Conservation (phyloP, 257 asterid species). For the Capsicum rhomboideum region DNA sequence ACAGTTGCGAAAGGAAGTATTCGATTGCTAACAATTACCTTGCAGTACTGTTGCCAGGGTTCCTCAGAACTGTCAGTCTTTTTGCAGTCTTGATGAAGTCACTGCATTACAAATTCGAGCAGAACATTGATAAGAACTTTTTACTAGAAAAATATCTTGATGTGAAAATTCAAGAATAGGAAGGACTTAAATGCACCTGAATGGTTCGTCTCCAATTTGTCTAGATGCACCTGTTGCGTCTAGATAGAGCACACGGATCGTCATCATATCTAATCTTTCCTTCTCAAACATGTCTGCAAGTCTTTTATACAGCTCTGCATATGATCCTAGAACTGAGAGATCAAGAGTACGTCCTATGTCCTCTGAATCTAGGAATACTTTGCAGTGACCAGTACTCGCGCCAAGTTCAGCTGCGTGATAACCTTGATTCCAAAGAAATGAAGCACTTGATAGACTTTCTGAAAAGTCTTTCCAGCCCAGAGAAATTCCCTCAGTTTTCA, state of each 20-base stretch:
- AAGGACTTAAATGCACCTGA: constrained; percentile 37
- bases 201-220: constrained; percentile 69
- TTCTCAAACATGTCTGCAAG: constrained; percentile 63
- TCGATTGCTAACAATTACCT: constrained; percentile 30
- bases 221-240: constrained; percentile 60
- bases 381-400: constrained; percentile 62
- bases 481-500: constrained; percentile 4
- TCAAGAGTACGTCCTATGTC: constrained; percentile 74
- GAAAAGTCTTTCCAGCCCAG: constrained; percentile 23
- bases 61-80: constrained; percentile 56
- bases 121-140: neutral
- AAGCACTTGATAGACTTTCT: constrained; percentile 24
- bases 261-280: constrained; percentile 48
- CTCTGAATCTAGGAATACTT: constrained; percentile 81
- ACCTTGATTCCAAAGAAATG: constrained; percentile 31
- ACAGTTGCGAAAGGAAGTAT: neutral
- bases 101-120: constrained; percentile 27
- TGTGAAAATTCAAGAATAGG: neutral
- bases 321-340: constrained; percentile 68
- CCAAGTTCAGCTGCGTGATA: constrained; percentile 39
- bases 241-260: constrained; percentile 38
- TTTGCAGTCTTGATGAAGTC: constrained; percentile 61
- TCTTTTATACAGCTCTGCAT: constrained; percentile 59
- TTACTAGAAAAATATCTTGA: neutral
- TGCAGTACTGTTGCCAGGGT: constrained; percentile 33